These are phyloP conservation scores for Sporisorium exsertum DNA, from an alignment of 1,284 basidiomycete genomes.

Conservation along the genomic window DNA sequence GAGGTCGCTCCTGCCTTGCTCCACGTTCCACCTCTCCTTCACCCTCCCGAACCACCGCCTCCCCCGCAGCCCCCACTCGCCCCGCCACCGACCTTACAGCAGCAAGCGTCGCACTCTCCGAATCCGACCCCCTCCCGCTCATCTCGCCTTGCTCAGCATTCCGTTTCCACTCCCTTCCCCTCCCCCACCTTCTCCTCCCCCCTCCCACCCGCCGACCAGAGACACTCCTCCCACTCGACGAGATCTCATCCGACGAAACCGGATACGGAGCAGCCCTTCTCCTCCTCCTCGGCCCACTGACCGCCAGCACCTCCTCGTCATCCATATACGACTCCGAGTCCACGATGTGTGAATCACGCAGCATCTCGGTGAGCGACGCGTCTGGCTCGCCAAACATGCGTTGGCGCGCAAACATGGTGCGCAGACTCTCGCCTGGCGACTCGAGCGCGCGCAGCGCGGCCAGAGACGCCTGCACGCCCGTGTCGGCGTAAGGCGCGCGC, in stretches of 20 bases:
- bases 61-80: not conserved
- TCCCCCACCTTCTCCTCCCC: conserved; percentile 8
- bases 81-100: not conserved
- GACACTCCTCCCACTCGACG: conserved; percentile 24
- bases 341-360: conserved; percentile 9
- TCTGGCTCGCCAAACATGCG: conserved; percentile 39
- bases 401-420: conserved; percentile 39
- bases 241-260: conserved; percentile 33
- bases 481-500: conserved; percentile 34
- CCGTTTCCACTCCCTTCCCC: conserved; percentile 8
- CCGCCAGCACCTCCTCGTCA: conserved; percentile 4
- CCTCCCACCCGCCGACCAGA: not conserved
- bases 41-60: not conserved
- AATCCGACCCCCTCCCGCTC: conserved; percentile 22
- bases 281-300: conserved; percentile 26
- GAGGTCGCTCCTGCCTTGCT: not conserved
- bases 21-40: not conserved
- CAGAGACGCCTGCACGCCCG: conserved; percentile 46
- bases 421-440: conserved; percentile 31
- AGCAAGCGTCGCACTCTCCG: conserved; percentile 18
- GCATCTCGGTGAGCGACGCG: conserved; percentile 9
- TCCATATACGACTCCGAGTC: conserved; percentile 4
- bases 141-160: too few relatives aligned
- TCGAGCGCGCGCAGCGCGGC: conserved; percentile 43
- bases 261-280: conserved; percentile 32